These are phyloP conservation scores for Fusarium sp. DNA, from an alignment of 2,329 filamentous ascomycete genomes.

Conservation along the genomic window DNA sequence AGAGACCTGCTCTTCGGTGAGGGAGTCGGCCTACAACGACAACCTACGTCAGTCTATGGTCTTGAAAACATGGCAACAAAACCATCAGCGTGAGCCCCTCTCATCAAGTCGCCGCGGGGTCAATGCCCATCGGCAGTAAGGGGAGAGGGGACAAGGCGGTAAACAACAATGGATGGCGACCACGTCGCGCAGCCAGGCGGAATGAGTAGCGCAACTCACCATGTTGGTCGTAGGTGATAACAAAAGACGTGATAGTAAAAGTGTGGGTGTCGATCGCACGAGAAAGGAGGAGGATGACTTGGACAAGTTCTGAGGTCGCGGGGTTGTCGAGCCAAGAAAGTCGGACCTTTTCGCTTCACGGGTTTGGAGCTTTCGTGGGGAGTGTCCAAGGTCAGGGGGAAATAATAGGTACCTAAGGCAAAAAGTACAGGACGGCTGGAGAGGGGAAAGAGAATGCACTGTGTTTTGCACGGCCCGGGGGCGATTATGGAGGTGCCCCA, in stretches of 20 bases:
- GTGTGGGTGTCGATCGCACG: slow-evolving; percentile 42
- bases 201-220: slow-evolving; percentile 41
- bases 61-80: slow-evolving; percentile 28
- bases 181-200: slow-evolving; percentile 6
- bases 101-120: slow-evolving; percentile 41
- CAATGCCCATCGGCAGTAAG: slow-evolving; percentile 31
- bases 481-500: neutral
- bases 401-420: slow-evolving; percentile 40
- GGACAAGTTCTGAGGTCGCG: slow-evolving; percentile 47
- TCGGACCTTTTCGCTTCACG: slow-evolving; percentile 45
- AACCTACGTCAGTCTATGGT: slow-evolving; percentile 40
- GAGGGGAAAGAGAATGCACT: slow-evolving; percentile 18
- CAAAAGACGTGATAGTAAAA: slow-evolving; percentile 31
- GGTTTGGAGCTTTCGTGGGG: slow-evolving; percentile 46
- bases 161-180: slow-evolving; percentile 9
- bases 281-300: slow-evolving; percentile 44
- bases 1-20: slow-evolving; percentile 99
- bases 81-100: slow-evolving; percentile 45
- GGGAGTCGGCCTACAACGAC: slow-evolving; percentile 84
- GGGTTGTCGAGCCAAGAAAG: slow-evolving; percentile 45
- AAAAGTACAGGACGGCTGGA: slow-evolving; percentile 13
- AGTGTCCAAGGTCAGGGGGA: slow-evolving; percentile 35
- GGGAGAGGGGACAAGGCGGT: slow-evolving; percentile 17
- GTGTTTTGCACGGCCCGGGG: slow-evolving; percentile 15
- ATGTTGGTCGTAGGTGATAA: slow-evolving; percentile 43